Conservation (phyloP, 2,329 filamentous ascomycete genomes). For the Zasmidium angulare region DNA sequence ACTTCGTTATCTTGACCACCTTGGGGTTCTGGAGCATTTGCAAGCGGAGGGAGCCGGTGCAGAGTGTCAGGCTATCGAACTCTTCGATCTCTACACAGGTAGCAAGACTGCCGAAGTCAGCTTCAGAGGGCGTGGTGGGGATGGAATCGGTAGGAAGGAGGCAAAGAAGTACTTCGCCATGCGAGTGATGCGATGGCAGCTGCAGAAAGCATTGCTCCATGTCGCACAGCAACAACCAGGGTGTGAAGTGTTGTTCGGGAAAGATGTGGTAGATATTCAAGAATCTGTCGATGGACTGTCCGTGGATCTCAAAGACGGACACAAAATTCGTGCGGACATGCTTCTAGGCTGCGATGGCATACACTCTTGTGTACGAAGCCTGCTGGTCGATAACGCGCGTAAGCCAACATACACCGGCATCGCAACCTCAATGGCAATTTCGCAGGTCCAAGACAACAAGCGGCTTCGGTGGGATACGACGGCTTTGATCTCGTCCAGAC, state of each 20-base stretch:
- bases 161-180: conserved; percentile 5
- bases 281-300: conserved; percentile 38
- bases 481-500: conserved; percentile 40
- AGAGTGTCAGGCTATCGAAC: conserved; percentile 9
- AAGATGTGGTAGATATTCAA: conserved; percentile 35
- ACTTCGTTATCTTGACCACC: conserved; percentile 14
- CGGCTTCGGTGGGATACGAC: conserved; percentile 41
- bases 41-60: neutral
- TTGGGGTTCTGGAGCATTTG: conserved; percentile 5
- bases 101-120: conserved; percentile 8
- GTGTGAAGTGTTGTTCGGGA: conserved; percentile 41
- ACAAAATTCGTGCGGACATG: conserved; percentile 39
- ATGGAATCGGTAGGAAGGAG: conserved; percentile 4
- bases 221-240: conserved; percentile 1
- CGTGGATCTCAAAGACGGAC: conserved; percentile 51
- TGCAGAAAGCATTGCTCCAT: conserved; percentile 7
- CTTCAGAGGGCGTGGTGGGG: conserved; percentile 6
- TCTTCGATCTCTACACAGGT: conserved; percentile 6
- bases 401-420: conserved; percentile 43
- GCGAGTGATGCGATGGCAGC: conserved; percentile 2
- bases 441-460: conserved; percentile 23
- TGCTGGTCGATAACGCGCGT: conserved; percentile 42
- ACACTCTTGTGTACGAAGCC: conserved; percentile 55
- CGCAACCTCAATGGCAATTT: conserved; percentile 41
- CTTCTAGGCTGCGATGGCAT: conserved; percentile 62